These are phyloP conservation scores for Thozetella sp. DNA, from an alignment of 495 filamentous ascomycete genomes.

Conservation along the genomic window DNA sequence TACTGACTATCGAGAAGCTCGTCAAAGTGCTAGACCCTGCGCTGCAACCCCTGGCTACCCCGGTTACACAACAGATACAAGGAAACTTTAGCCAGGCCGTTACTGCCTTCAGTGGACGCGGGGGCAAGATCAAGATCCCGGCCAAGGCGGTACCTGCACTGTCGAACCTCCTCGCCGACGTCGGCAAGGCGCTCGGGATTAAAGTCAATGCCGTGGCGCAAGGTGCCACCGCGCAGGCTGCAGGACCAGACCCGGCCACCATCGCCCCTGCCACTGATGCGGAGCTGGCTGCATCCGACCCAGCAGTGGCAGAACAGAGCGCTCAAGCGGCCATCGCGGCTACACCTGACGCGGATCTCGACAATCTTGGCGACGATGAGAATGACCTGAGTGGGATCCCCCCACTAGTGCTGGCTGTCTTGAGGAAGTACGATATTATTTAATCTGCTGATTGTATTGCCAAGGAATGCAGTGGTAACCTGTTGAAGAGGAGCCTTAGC, in stretches of 20 bases:
- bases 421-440: constrained; percentile 1
- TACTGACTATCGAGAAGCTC: not conserved
- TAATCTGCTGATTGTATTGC: too few species aligned
- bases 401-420: not conserved
- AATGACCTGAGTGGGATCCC: not conserved
- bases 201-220: too few species aligned
- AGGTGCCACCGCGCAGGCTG: too few species aligned
- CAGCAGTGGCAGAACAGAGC: not conserved
- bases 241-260: not conserved
- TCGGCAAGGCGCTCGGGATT: not conserved
- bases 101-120: not conserved
- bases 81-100: not conserved
- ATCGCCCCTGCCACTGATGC: not conserved
- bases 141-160: not conserved
- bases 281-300: not conserved
- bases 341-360: not conserved
- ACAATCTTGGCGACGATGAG: not conserved
- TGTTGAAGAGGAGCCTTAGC: too few species aligned
- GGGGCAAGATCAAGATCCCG: not conserved
- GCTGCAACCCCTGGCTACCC: not conserved
- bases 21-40: not conserved
- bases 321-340: not conserved
- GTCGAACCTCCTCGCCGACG: not conserved
- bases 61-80: not conserved
- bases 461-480: too few species aligned